phyloP scores from a whole-genome alignment of 345 rosid genomes.

The Viola odorata region DNA sequence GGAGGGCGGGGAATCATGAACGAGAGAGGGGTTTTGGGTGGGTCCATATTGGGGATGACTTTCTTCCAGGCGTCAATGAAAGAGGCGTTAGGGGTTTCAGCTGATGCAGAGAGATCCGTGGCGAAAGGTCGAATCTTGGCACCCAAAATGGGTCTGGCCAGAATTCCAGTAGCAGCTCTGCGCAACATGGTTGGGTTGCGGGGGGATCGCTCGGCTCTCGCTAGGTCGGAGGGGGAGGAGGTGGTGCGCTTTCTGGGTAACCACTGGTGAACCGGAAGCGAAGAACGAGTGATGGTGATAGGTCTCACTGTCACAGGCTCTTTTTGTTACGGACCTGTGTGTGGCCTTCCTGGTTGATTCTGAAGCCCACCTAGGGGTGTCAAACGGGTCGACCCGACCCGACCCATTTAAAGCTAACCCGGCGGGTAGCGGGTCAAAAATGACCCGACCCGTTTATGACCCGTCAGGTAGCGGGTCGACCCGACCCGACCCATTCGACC shows the following conservation, averaged over 20 bases:
- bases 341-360: too few relatives aligned
- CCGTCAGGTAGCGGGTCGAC: too few relatives aligned
- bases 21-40: constrained; percentile 42
- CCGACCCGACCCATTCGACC: too few relatives aligned
- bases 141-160: constrained; percentile 10
- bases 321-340: too few relatives aligned
- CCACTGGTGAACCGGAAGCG: too few relatives aligned
- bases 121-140: constrained; percentile 20
- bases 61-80: constrained; percentile 45
- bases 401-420: too few relatives aligned
- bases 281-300: too few relatives aligned
- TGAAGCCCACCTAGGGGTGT: too few relatives aligned
- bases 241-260: neutral
- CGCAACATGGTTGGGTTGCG: constrained; percentile 28
- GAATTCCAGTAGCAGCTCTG: constrained; percentile 21
- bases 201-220: constrained; percentile 39
- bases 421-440: too few relatives aligned
- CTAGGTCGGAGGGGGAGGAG: constrained; percentile 29
- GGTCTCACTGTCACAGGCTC: too few relatives aligned
- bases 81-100: constrained; percentile 22
- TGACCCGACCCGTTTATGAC: too few relatives aligned
- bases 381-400: too few relatives aligned
- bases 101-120: constrained; percentile 23
- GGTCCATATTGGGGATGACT: constrained; percentile 33
- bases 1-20: constrained; percentile 39